Evolutionary conservation across 139 green algal genomes (phyloP).

Genomic region (Prasinococcaceae sp.): DNA sequence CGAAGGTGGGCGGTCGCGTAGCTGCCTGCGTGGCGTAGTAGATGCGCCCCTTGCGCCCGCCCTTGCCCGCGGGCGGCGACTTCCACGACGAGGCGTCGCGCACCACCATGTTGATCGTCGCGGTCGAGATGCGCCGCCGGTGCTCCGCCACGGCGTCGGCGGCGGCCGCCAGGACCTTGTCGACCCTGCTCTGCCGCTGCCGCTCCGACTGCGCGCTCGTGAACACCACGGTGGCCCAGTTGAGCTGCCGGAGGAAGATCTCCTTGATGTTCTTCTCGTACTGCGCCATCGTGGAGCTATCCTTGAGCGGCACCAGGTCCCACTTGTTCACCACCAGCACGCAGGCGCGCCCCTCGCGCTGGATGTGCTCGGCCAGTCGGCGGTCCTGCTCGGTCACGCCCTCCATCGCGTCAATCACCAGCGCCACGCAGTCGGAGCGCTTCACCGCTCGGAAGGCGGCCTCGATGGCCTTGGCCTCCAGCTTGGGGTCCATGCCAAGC

Average conservation of each 20-base stretch:
- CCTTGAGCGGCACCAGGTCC: slow-evolving; percentile 62
- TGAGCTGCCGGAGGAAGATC: slow-evolving; percentile 59
- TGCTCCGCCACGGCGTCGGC: slow-evolving; percentile 61
- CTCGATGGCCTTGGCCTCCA: slow-evolving; percentile 65
- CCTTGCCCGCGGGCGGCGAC: slow-evolving; percentile 21
- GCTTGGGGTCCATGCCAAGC: too few species aligned
- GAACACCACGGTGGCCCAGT: slow-evolving; percentile 77
- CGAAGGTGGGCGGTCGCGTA: slow-evolving; percentile 75
- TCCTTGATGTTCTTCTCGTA: slow-evolving; percentile 43
- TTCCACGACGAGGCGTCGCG: slow-evolving; percentile 28
- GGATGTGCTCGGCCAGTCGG: slow-evolving; percentile 32
- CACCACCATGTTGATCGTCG: slow-evolving; percentile 85
- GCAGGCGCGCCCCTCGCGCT: slow-evolving; percentile 58
- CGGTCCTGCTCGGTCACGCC: slow-evolving; percentile 67
- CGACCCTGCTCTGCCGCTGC: not conserved
- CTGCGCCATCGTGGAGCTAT: slow-evolving; percentile 25
- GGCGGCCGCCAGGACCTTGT: slow-evolving; percentile 56
- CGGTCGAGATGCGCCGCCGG: slow-evolving; percentile 65
- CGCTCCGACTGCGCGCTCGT: slow-evolving; percentile 29
- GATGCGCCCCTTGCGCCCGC: slow-evolving; percentile 47
- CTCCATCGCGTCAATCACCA: slow-evolving; percentile 75
- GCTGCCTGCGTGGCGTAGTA: slow-evolving; percentile 76
- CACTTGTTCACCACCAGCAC: slow-evolving; percentile 97
- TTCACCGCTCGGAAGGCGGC: slow-evolving; percentile 61
- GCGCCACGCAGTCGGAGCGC: slow-evolving; percentile 69